Evolutionary conservation across 495 filamentous ascomycete species (phyloP).

Genomic region (Aspergillus indologenus): DNA sequence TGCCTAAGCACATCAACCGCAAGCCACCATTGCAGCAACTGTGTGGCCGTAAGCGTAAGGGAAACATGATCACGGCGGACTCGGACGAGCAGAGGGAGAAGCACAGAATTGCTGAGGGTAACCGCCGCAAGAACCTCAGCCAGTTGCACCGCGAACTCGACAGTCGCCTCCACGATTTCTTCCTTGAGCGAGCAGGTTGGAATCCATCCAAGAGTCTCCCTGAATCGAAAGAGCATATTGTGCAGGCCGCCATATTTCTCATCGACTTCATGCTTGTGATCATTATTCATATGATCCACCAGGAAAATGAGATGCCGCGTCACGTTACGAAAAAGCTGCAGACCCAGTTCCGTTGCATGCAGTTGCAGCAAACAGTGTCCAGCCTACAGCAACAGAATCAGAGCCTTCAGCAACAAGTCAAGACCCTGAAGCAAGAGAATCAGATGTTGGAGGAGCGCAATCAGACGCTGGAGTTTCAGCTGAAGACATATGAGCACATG

Average conservation of each 20-base stretch:
- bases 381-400: constrained; percentile 44
- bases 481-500: constrained; percentile 44
- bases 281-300: constrained; percentile 39
- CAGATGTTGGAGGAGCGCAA: constrained; percentile 38
- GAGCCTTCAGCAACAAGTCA: constrained; percentile 35
- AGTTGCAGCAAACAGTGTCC: constrained; percentile 37
- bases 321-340: constrained; percentile 43
- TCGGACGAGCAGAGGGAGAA: constrained; percentile 45
- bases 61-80: constrained; percentile 34
- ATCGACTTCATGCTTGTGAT: constrained; percentile 45
- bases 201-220: constrained; percentile 45
- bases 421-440: constrained; percentile 39
- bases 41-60: constrained; percentile 47
- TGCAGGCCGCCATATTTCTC: constrained; percentile 43
- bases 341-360: constrained; percentile 43
- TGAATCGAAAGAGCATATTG: constrained; percentile 48
- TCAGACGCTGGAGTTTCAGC: constrained; percentile 40
- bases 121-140: constrained; percentile 45
- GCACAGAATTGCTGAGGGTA: constrained; percentile 47
- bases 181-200: constrained; percentile 46
- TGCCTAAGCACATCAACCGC: constrained; percentile 42
- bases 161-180: constrained; percentile 42
- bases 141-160: constrained; percentile 42
- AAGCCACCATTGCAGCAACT: constrained; percentile 46
- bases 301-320: constrained; percentile 39